These are phyloP conservation scores for Ustilago shanxiensis DNA, from an alignment of 1,284 basidiomycete species.

Conservation along the genomic window DNA sequence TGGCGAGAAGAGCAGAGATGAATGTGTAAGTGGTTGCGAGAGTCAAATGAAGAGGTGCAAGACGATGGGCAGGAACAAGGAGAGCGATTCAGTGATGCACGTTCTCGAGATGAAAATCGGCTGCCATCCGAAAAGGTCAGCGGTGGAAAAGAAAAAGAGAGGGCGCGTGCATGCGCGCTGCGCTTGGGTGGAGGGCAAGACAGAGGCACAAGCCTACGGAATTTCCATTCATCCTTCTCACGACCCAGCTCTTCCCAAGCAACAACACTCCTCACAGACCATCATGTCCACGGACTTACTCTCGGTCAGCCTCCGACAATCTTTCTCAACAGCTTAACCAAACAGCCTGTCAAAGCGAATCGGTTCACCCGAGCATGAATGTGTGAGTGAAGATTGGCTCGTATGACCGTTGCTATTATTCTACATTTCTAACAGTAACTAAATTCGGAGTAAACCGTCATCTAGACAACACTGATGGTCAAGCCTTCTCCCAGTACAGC, in stretches of 20 bases:
- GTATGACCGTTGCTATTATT: neutral
- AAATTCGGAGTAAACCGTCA: neutral
- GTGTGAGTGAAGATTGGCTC: neutral
- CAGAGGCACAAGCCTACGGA: neutral
- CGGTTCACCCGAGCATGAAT: neutral
- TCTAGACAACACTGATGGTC: neutral
- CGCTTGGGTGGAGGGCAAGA: slow-evolving; percentile 20
- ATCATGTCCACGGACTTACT: neutral
- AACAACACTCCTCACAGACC: neutral
- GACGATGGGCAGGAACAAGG: too few relatives aligned
- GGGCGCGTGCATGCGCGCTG: slow-evolving; percentile 9
- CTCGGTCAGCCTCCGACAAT: neutral
- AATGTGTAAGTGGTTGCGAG: neutral
- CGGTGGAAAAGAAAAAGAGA: neutral
- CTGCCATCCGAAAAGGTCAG: slow-evolving; percentile 9
- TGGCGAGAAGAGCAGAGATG: neutral
- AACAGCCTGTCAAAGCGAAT: neutral
- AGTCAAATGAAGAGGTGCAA: neutral
- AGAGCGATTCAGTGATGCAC: too few relatives aligned
- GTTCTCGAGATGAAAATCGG: neutral
- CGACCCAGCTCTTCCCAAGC: too few relatives aligned
- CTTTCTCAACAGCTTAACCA: neutral
- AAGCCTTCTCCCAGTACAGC: slow-evolving; percentile 37
- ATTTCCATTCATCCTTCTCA: neutral
- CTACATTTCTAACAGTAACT: neutral